A percentile compares a stretch with the other conserved stretches of the same genome.
Evolutionary conservation across 2,329 filamentous ascomycete species (phyloP).

Genomic region (Fusarium denticulatum): DNA sequence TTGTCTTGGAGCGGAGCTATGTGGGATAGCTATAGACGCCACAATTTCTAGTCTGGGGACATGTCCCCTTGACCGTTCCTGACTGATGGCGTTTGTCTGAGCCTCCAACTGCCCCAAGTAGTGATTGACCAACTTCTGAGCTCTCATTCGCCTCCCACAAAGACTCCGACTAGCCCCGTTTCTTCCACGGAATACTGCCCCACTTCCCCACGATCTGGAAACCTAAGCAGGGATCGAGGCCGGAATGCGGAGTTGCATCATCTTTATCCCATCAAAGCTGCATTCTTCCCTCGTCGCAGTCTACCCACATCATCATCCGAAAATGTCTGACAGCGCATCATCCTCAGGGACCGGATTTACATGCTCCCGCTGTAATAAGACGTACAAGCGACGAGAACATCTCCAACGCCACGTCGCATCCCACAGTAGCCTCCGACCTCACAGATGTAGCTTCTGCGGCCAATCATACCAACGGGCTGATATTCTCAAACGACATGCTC

Average conservation of each 20-base stretch:
- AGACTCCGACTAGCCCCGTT: background rate
- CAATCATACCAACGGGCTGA: background rate
- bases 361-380: background rate
- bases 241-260: background rate
- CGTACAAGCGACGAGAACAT: conserved; percentile 2
- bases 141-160: conserved; percentile 4
- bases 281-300: background rate
- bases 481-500: background rate
- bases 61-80: accelerated
- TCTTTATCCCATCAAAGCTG: background rate
- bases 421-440: background rate
- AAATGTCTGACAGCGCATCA: background rate
- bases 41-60: background rate
- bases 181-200: background rate
- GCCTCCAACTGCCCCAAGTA: background rate
- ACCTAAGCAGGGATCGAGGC: background rate
- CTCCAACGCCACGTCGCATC: background rate
- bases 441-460: background rate
- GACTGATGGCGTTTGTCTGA: background rate
- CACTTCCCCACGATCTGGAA: conserved; percentile 2
- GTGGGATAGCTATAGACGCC: background rate
- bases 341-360: background rate
- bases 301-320: background rate
- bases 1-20: background rate
- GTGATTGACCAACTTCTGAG: background rate